Evolutionary conservation across 768 basidiomycete genomes (phyloP), one percentile per base, ranked within the genome.

Genomic region (Chlorophyllum brunneum): DNA sequence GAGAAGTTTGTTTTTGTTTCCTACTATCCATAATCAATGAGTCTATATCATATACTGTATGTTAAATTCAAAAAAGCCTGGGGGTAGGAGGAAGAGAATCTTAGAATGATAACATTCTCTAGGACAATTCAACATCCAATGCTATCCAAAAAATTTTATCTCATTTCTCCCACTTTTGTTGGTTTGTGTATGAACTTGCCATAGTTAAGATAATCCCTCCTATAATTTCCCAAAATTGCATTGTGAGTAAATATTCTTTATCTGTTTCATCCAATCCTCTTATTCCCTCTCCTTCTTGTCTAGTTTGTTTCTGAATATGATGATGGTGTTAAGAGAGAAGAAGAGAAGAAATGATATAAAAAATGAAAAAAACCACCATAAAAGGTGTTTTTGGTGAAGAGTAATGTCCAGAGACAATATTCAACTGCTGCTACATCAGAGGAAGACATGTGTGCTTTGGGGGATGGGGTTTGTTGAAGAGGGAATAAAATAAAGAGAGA

Each of bases 161-260:
- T n/a, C n/a, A n/a, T n/a, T n/a, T n/a, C n/a, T n/a, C 18, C n/a
- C 38, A 22, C 23, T 2, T 39, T 11, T 0, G 48, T n/a, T 7
- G 39, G 36, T 13, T 39, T n/a, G n/a, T n/a, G n/a, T n/a, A n/a
- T n/a, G n/a, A n/a, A n/a, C n/a, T n/a, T n/a, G n/a, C 13, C 6
- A 40, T 22, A 18, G 20, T 22, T 29, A 49, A 49, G 38, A 49
- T 49, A 22, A 49, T 49, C 2, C 4, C 26, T 9, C 48, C 48
- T 5, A 38, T 49, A 10, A 49, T 30, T 16, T 49, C 48, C 48
- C 48, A 49, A 24, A 49, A 49, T 15, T 38, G 15, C 48, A 49
- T 49, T 6, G 48, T 49, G n/a, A 11, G 48, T 15, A 49, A 15
- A 20, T 38, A 38, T 18, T 49, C 48, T 16, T 16, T 16, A 30